Conservation (phyloP, 345 rosid species). For the Citrus glauca region DNA sequence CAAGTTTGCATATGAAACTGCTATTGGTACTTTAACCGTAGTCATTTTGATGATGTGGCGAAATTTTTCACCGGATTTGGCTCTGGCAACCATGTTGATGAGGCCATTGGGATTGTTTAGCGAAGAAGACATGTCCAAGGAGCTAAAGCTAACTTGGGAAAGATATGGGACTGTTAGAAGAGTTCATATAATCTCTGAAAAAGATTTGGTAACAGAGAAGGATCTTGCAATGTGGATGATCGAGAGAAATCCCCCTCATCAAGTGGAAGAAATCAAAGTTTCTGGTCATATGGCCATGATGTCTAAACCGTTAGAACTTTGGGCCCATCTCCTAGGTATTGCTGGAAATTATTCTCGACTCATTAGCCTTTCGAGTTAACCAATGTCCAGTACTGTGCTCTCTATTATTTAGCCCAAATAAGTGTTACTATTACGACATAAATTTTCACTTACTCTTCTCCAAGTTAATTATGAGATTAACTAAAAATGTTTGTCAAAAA, state of each 20-base stretch:
- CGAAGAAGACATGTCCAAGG: conserved; percentile 32
- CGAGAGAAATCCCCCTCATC: conserved; percentile 41
- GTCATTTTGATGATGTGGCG: not conserved
- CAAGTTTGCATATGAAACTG: too few relatives aligned
- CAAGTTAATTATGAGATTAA: too few relatives aligned
- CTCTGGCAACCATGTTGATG: conserved; percentile 42
- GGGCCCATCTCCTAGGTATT: conserved; percentile 18
- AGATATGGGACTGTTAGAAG: conserved; percentile 47
- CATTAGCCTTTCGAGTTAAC: too few relatives aligned
- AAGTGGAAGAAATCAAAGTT: conserved; percentile 32
- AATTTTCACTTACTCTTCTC: too few relatives aligned
- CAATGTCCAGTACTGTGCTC: too few relatives aligned
- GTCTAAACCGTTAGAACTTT: conserved; percentile 34
- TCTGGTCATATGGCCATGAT: conserved; percentile 66
- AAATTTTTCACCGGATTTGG: conserved; percentile 31
- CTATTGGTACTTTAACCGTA: not conserved
- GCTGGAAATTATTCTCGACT: conserved; percentile 17
- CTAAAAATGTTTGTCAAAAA: too few relatives aligned
- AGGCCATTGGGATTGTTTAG: conserved; percentile 38
- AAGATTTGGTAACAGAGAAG: conserved; percentile 23
- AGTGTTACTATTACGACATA: too few relatives aligned
- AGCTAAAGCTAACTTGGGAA: conserved; percentile 27
- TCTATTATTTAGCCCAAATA: too few relatives aligned
- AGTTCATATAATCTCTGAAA: conserved; percentile 35
- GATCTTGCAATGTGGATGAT: conserved; percentile 41